These are phyloP conservation scores for Huntiella moniliformis DNA, from an alignment of 2,329 filamentous ascomycete species.

Conservation along the genomic window DNA sequence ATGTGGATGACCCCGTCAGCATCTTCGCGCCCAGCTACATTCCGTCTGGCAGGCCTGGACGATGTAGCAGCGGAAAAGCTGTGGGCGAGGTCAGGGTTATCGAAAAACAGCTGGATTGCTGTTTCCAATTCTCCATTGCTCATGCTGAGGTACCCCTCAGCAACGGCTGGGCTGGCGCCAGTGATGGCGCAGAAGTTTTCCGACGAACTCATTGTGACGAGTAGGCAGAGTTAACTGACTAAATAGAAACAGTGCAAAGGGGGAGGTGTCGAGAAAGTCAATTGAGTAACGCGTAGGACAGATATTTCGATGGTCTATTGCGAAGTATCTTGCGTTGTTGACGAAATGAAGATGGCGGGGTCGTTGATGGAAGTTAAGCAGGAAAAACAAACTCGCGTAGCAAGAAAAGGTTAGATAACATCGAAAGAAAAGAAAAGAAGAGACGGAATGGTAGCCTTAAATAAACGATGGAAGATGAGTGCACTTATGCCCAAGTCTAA, in stretches of 20 bases:
- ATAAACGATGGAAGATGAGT: not conserved
- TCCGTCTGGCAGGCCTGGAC: conserved; percentile 17
- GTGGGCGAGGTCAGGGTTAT: conserved; percentile 56
- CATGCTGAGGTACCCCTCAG: conserved; percentile 65
- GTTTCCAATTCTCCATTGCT: conserved; percentile 70
- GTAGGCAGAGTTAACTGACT: too few relatives aligned
- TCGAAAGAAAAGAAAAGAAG: not conserved
- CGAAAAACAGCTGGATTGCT: conserved; percentile 78
- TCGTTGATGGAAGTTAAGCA: not conserved
- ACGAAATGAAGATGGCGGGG: not conserved
- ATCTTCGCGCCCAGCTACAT: conserved; percentile 17
- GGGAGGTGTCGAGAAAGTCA: not conserved
- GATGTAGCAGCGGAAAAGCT: conserved; percentile 22
- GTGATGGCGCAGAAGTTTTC: conserved; percentile 70
- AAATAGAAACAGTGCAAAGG: not conserved
- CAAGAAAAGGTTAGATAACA: not conserved
- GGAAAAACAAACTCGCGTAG: not conserved
- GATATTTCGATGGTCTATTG: not conserved
- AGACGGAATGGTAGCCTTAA: not conserved
- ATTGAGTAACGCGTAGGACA: not conserved
- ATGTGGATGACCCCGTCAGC: conserved; percentile 40
- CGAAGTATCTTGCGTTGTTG: not conserved
- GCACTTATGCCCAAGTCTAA: not conserved
- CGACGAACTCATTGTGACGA: conserved; percentile 43
- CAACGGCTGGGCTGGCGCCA: conserved; percentile 51